A percentile compares a stretch with the other conserved stretches of the same genome.
Conservation (phyloP, 345 rosid genomes). For the Noccaea caerulescens region DNA sequence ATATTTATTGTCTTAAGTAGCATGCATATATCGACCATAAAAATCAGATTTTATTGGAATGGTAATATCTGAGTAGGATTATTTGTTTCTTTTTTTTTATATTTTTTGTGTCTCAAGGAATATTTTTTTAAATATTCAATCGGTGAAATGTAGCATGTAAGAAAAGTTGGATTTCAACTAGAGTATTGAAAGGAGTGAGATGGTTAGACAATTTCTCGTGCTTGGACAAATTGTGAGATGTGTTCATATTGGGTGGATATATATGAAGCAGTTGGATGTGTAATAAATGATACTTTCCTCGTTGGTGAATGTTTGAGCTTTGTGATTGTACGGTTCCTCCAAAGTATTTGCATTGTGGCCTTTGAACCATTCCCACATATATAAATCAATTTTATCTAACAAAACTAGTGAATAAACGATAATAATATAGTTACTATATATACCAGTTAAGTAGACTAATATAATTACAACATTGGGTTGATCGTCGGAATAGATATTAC, state of each 20-base stretch:
- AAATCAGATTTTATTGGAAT: not conserved
- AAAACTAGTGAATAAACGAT: not conserved
- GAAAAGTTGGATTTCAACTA: conserved; percentile 25
- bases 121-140: not conserved
- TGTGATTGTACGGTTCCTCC: conserved; percentile 39
- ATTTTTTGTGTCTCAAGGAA: not conserved
- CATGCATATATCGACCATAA: conserved; percentile 9
- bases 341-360: conserved; percentile 29
- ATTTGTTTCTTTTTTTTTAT: not conserved
- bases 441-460: not conserved
- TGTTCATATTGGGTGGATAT: conserved; percentile 37
- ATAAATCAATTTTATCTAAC: conserved; percentile 10
- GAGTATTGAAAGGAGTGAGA: conserved; percentile 10
- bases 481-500: not conserved
- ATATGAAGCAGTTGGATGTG: conserved; percentile 41
- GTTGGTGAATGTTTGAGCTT: conserved; percentile 39
- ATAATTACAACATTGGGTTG: not conserved
- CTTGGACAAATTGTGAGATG: conserved; percentile 24
- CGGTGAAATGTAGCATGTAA: conserved; percentile 16
- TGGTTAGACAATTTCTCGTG: conserved; percentile 4
- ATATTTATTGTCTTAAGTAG: conserved; percentile 20
- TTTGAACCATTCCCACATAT: conserved; percentile 17
- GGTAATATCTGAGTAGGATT: not conserved
- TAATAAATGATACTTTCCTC: conserved; percentile 46
- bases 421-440: not conserved